Evolutionary conservation across 2,329 filamentous ascomycete species (phyloP), one percentile per base, ranked within the genome.

Genomic region (Pseudogymnoascus sp.): DNA sequence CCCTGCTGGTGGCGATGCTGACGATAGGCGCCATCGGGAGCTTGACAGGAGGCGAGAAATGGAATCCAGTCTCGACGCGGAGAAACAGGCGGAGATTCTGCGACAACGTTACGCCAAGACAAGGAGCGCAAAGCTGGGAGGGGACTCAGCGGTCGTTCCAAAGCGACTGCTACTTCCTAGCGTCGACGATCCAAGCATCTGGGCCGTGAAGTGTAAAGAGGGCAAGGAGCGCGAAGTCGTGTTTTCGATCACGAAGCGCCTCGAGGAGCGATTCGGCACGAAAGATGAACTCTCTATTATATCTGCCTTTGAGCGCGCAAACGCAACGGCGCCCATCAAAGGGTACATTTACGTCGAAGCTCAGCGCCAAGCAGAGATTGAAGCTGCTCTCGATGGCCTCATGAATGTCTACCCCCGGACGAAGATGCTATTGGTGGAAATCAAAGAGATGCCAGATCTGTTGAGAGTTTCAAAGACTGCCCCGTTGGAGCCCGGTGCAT

Each of bases 371-470:
- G 89, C 89, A 50, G 92, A 97, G 74, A 90, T 97, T 66, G 79
- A 92, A 70, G 81, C 86, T 60, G 90, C 91, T 6, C 79, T 96
- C 41, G 90, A 96, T 64, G 89, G 87, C 41, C 84, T 99, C 70
- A 84, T 90, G 64, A 92, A 96, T 71, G 89, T 96, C 37, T 99
- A 97, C 73, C 90, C 93, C 60, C 86, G 91, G 62, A 88, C 85
- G 29, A 94, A 92, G 74, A 87, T 94, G 77, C 84, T 92, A 47
- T 79, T 97, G 59, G 91, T 99, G 41, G 90, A 94, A 58, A 92
- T 97, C 70, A 96, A 96, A 74, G 94, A 99, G 75, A 96, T 97
- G 87, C 93, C 94, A 1, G 94, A 97, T 74, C 82, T 99, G n/a
- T 81, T 99, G 15, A 86, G 92, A 59, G 90, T 96, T 29, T 87